Evolutionary conservation across 345 rosid species (phyloP), one percentile per base, ranked within the genome.

Genomic region (Citrus reticulata): DNA sequence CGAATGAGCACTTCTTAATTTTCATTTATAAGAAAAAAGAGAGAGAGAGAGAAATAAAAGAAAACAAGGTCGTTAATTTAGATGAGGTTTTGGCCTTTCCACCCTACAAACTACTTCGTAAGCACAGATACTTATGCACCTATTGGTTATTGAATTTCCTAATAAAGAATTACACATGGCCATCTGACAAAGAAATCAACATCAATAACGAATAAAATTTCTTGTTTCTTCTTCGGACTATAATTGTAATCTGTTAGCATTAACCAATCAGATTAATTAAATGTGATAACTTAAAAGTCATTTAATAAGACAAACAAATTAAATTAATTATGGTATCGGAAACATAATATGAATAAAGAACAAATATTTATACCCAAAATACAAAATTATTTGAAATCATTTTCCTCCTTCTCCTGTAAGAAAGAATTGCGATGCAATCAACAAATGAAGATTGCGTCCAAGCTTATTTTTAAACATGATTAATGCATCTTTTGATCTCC

Each of bases 401-500:
- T 54, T 54, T 54, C 7, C 22, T 19, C 58, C 58, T 54, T 54
- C n/a, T 1, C 58, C 22, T 17, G 7, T 17, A 54, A 17, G 51
- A 46, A 17, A 54, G 58, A 54, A 54, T 54, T 17, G 1, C 7
- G 22, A 54, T 54, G 58, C 6, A 54, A 54, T 54, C 22, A 54
- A 54, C 22, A 54, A 54, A 19, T 54, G 16, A 17, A 54, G 58
- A 54, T 17, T 16, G 58, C 22, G 5, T 54, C 2, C 22, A 17
- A 17, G 1, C 19, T 6, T 5, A 16, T 54, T 54, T 17, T 16
- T 17, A 17, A 54, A 16, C 58, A 54, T 13, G 8, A 22, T 61
- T 27, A 78, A 34, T 46, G 42, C 35, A 39, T 37, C 25, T 13
- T 77, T 73, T 4, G 61, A 51, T 84, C 78, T n/a, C 85, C 81